A percentile compares a stretch with the other conserved stretches of the same genome.
Evolutionary conservation across 1,284 basidiomycete species (phyloP).

Genomic region (Ustilago lituana): DNA sequence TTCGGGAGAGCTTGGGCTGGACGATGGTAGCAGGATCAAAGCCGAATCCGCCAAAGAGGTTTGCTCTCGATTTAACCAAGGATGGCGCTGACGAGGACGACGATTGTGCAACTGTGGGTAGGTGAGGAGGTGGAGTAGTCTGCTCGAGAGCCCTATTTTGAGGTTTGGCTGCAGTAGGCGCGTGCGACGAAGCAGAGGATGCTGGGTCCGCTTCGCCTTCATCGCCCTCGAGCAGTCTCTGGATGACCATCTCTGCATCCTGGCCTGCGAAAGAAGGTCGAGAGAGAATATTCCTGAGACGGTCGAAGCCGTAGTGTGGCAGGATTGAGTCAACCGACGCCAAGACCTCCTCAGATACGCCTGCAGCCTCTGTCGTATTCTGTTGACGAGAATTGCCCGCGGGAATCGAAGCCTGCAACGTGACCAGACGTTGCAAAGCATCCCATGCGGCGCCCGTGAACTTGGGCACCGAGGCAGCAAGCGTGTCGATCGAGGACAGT

Average conservation of each 20-base stretch:
- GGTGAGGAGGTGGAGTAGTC: neutral
- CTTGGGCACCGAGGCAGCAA: slow-evolving; percentile 20
- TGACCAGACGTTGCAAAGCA: slow-evolving; percentile 20
- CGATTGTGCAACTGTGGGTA: neutral
- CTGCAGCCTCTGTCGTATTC: neutral
- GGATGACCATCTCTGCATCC: slow-evolving; percentile 37
- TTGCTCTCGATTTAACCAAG: slow-evolving; percentile 39
- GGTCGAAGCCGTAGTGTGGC: slow-evolving; percentile 41
- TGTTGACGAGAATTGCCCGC: neutral
- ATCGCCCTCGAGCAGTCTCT: slow-evolving; percentile 44
- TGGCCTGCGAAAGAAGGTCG: slow-evolving; percentile 36
- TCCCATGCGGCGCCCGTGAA: slow-evolving; percentile 41
- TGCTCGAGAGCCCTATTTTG: neutral
- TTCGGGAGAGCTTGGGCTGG: slow-evolving; percentile 11
- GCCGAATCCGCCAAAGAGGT: slow-evolving; percentile 42
- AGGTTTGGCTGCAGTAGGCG: neutral
- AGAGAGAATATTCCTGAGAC: slow-evolving; percentile 21
- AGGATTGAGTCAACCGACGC: slow-evolving; percentile 39
- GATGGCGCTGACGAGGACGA: slow-evolving; percentile 11
- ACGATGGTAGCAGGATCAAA: slow-evolving; percentile 31
- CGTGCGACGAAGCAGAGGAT: neutral
- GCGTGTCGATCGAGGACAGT: slow-evolving; percentile 28
- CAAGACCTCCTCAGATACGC: slow-evolving; percentile 25
- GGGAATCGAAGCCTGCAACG: neutral
- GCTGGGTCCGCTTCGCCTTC: slow-evolving; percentile 20